Base-by-base conservation (phyloP, 2,329 filamentous ascomycete species). In the Whalleya microplaca region DNA sequence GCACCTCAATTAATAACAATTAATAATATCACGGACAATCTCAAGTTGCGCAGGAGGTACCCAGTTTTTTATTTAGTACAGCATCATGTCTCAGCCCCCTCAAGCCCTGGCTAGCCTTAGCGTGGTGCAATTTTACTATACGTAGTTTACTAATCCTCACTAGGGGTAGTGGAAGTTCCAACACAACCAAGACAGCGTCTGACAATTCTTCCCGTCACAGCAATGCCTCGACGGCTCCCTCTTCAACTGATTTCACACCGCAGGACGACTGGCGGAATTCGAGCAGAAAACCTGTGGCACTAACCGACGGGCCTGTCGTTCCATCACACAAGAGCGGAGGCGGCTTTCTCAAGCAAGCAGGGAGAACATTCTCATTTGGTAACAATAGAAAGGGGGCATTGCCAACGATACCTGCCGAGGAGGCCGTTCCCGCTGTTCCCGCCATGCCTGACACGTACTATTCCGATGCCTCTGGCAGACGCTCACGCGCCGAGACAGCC, bases 201-300 rank as follows among this genome's bases (percentile, higher is more conserved):
- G 84, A 86, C 71, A 83, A 81, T 64, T 86, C 83, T 32, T 86
- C 84, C 48, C 80, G 83, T 66, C 81, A 86, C 69, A 86, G 84
- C 71, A 84, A 84, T 71, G 80, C 78, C 50, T 86, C 84, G n/a
- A 86, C 84, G 40, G 77, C 84, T 37, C 82, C 84, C 12, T 86
- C 84, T 2, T 85, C 84, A 2, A 78, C 82, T 49, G 83, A 80
- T 50, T 66, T 73, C 32, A 71, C 67, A 42, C 64, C 63, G 9
- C 73, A 76, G 40, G 76, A 80, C 53, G 77, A 80, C 51, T 73
- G 71, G 72, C 73, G 70, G 48, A 66, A 67, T 42, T 58, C 66
- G 32, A 65, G 63, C 52, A 78, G 71, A 65, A 82, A 77, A 45
- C 27, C 58, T 16, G 56, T 62, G 64, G 65, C 67, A 21, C 66